Percentiles rank a stretch among this genome's conserved stretches.
Conservation (phyloP, 2,329 filamentous ascomycete species). For the Thielaviopsis punctulata region DNA sequence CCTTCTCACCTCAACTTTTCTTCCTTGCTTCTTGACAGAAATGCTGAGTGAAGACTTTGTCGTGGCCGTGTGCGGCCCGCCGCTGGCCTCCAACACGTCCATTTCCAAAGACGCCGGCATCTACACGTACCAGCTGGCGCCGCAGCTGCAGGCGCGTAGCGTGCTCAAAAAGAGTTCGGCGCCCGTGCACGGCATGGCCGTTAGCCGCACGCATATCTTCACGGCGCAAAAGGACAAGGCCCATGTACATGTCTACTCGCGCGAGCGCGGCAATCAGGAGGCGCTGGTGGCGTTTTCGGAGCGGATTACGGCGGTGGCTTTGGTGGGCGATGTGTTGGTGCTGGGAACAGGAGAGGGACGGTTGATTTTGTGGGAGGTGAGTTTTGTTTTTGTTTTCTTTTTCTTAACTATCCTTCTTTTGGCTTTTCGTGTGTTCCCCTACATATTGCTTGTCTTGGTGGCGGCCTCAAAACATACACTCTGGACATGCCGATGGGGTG, state of each 20-base stretch:
- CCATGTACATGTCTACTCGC: constrained; percentile 80
- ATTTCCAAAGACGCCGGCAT: constrained; percentile 69
- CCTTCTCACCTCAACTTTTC: background rate
- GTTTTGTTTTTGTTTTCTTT: constrained; percentile 16
- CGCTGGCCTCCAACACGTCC: constrained; percentile 42
- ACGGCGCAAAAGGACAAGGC: constrained; percentile 83
- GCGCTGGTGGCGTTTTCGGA: constrained; percentile 77
- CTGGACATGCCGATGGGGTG: background rate
- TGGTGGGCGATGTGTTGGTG: constrained; percentile 56
- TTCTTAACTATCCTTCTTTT: too few relatives aligned
- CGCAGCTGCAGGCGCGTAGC: constrained; percentile 54
- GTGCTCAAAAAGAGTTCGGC: constrained; percentile 86
- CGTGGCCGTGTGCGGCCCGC: constrained; percentile 39
- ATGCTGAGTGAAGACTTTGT: constrained; percentile 47
- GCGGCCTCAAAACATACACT: background rate
- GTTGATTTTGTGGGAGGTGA: constrained; percentile 83
- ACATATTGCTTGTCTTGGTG: background rate
- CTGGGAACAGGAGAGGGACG: constrained; percentile 74
- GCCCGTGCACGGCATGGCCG: constrained; percentile 60
- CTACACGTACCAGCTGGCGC: constrained; percentile 68
- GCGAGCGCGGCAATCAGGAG: constrained; percentile 72
- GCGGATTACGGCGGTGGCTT: constrained; percentile 59
- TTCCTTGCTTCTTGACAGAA: constrained; percentile 4
- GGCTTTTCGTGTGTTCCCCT: background rate
- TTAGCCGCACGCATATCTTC: constrained; percentile 71